Evolutionary conservation across 2,329 filamentous ascomycete species (phyloP).

Genomic region (Xylaria polymorpha): DNA sequence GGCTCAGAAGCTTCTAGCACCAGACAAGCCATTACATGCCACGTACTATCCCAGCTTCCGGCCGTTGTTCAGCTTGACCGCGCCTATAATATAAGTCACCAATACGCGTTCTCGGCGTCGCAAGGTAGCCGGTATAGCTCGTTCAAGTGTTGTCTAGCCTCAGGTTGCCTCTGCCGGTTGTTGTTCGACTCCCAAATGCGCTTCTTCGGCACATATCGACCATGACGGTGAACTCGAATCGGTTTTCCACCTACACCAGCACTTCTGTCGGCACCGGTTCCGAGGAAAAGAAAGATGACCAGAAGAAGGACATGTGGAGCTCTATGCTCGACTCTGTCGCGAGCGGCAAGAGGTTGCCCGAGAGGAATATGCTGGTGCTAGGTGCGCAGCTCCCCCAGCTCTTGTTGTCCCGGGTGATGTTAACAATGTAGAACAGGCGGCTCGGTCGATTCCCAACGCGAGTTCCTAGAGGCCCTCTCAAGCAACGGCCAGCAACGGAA

Average conservation of each 20-base stretch:
- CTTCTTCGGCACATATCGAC: constrained; percentile 40
- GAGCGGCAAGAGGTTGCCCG: constrained; percentile 87
- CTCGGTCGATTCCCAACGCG: constrained; percentile 82
- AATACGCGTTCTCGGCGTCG: constrained; percentile 40
- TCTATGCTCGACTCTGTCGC: constrained; percentile 92
- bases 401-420: constrained; percentile 25
- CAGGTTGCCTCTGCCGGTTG: constrained; percentile 6
- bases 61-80: constrained; percentile 24
- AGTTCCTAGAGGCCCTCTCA: constrained; percentile 78
- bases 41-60: constrained; percentile 7
- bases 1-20: background rate
- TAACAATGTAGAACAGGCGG: constrained; percentile 69
- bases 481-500: constrained; percentile 64
- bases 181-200: constrained; percentile 42
- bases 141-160: background rate
- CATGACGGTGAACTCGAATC: constrained; percentile 66
- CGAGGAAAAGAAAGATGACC: constrained; percentile 71
- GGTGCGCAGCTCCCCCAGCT: constrained; percentile 59
- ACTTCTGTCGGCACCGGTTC: constrained; percentile 61
- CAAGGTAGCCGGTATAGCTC: constrained; percentile 21
- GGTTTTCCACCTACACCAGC: constrained; percentile 69
- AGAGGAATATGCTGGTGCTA: constrained; percentile 90
- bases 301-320: constrained; percentile 92
- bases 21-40: constrained; percentile 1
- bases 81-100: constrained; percentile 36